Evolutionary conservation across 768 basidiomycete genomes (phyloP).

Genomic region (Macrolepiota albuminosa): DNA sequence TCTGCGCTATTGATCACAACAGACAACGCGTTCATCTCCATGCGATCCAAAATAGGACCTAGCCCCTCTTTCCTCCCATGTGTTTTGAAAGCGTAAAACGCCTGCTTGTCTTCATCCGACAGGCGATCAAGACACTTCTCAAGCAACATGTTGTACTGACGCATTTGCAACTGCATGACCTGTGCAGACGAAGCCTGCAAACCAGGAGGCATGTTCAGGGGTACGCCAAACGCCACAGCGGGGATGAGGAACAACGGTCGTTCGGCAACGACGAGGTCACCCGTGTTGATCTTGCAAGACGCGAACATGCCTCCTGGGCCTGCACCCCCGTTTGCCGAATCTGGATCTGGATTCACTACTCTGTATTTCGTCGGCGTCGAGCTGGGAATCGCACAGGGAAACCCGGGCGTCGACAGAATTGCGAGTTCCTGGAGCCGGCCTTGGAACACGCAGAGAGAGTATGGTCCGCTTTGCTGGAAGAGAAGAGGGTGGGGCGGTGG

Average conservation of each 20-base stretch:
- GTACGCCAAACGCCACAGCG: neutral
- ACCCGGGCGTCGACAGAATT: conserved; percentile 2
- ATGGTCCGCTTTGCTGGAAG: neutral
- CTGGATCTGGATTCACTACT: too few species aligned
- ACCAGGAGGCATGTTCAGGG: neutral
- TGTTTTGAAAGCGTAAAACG: conserved; percentile 23
- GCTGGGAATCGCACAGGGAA: conserved; percentile 6
- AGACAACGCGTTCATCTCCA: conserved; percentile 24
- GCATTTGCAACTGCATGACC: conserved; percentile 2
- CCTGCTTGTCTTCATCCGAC: conserved; percentile 14
- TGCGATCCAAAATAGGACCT: conserved; percentile 23
- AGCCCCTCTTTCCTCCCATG: conserved; percentile 25
- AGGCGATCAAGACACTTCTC: conserved; percentile 18
- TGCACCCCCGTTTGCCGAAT: neutral
- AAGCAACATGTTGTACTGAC: conserved; percentile 12
- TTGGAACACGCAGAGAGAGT: neutral
- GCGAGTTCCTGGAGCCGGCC: neutral
- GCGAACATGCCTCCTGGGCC: conserved; percentile 2
- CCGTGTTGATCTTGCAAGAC: neutral
- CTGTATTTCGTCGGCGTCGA: neutral
- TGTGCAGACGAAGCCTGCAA: neutral
- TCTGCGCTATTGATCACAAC: neutral
- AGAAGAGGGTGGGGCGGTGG: neutral
- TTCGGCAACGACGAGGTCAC: conserved; percentile 14
- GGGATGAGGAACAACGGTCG: conserved; percentile 30